Evolutionary conservation across 768 basidiomycete genomes (phyloP), one percentile per base, ranked within the genome.

Genomic region (Leccinum obscurum): DNA sequence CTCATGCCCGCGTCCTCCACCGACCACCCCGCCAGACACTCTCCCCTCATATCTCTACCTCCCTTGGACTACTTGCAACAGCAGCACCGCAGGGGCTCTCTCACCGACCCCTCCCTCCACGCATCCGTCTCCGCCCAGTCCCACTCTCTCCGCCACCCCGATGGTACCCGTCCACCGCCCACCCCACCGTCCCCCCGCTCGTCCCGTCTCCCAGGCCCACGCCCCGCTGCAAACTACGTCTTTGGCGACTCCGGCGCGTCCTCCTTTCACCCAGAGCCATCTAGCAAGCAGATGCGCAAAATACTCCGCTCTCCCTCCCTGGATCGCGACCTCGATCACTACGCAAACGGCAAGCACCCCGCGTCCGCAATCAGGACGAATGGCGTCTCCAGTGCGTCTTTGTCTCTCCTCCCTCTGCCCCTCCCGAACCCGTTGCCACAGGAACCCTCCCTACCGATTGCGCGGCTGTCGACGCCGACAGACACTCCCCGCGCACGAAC

Each of bases 71-170:
- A 83, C 71, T 81, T 92, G 26, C 90, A 91, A 3, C 37, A 37
- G 72, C 90, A 83, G 57, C 91, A 92, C 69, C 84, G 90, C n/a
- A 77, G 90, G 59, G 89, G 89, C 60, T 92, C 92, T 2, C 88
- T 91, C 70, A 90, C 90, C 8, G 92, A 93, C 78, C 90, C 90
- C 3, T 86, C 87, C 46, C 80, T 92, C 54, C 89, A 90, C 75
- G 85, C 48, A n/a, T 46, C 48, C 48, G 46, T 22, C 46, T 22
- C 46, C 46, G 46, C 46, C 46, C 48, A 46, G 8, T 7, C 48
- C 48, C 15, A 15, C 28, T 74, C 80, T 37, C 58, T 55, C 46
- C 63, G 62, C 62, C 61, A 67, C 24, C 52, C 61, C 53, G 69
- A 68, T 67, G 64, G 57, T 71, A 64, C 54, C 24, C 58, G 60